Conservation (phyloP, 805 yeast species). For the Candida ulmi region DNA sequence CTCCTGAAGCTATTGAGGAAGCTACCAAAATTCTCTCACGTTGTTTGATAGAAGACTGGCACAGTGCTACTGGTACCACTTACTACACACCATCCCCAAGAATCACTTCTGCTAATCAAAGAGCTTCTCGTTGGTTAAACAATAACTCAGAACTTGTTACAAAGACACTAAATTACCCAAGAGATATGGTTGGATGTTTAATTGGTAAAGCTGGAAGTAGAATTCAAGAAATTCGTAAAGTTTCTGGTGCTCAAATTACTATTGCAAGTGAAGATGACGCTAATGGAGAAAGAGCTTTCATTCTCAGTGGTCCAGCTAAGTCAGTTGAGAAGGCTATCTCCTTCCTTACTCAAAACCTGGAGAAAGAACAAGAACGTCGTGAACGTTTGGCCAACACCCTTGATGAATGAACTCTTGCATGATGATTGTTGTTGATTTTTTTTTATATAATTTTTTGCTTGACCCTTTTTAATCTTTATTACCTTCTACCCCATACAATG, state of each 20-base stretch:
- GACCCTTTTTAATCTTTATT: background rate
- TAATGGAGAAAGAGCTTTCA: constrained; percentile 60
- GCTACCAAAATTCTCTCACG: constrained; percentile 56
- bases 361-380: constrained; percentile 52
- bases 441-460: background rate
- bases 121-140: background rate
- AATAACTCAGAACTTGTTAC: constrained; percentile 18
- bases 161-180: constrained; percentile 56
- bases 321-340: constrained; percentile 54
- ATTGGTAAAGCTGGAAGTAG: constrained; percentile 84
- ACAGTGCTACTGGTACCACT: constrained; percentile 56
- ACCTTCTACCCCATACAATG: background rate
- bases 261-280: constrained; percentile 67
- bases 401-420: constrained; percentile 5
- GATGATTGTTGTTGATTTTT: background rate
- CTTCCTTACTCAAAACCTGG: constrained; percentile 51
- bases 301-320: constrained; percentile 51
- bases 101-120: constrained; percentile 11
- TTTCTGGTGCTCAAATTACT: constrained; percentile 71
- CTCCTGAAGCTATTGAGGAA: constrained; percentile 53
- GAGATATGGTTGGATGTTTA: constrained; percentile 81
- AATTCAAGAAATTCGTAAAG: constrained; percentile 78
- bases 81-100: constrained; percentile 50
- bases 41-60: constrained; percentile 71
- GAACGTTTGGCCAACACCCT: constrained; percentile 20